Evolutionary conservation across 768 basidiomycete genomes (phyloP), one percentile per base, ranked within the genome.

Genomic region (Thelephora ganbajun): DNA sequence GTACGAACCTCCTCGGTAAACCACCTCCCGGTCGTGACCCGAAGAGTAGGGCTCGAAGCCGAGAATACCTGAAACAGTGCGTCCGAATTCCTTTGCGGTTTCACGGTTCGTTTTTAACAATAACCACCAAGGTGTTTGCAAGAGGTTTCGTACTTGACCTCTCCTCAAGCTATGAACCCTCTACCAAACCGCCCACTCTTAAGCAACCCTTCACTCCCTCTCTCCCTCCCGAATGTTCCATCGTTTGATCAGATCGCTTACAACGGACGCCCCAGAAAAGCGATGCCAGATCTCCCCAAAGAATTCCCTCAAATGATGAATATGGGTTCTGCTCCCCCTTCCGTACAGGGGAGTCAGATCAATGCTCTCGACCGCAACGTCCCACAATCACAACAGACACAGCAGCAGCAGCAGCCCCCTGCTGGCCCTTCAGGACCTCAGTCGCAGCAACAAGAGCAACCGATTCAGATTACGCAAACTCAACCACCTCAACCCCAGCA

Each of bases 131-230:
- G 88, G 66, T 97, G 96, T 66, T 71, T 99, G 20, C 96, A 98
- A 67, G 96, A 99, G 71, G 87, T 99, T 54, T 88, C 89, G 11
- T 99, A 99, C 65, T 70, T 99, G 47, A 99, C 96, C 1, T 97
- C 94, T 0, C 83, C 91, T 1, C 88, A 96, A 62, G 93, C 96
- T 5, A 83, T 98, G 76, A 99, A 99, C 61, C 96, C 96, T 39
- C 71, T 97, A 45, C 91, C 91, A 2, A 86, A 90, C 51, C 78
- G 89, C 56, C 84, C 88, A 2, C 70, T 90, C 48, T 64, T 81
- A 49, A 78, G 73, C 56, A 85, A 78, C 57, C 63, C 80, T 23
- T 69, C 75, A 43, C 71, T 80, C 47, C 74, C 80, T 34, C 69
- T 83, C 51, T 67, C 79, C 35, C 66, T 84, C 48, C 81, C 80